These are phyloP conservation scores for Adansonia gregorii DNA, from an alignment of 441 rosid genomes.

Conservation along the genomic window DNA sequence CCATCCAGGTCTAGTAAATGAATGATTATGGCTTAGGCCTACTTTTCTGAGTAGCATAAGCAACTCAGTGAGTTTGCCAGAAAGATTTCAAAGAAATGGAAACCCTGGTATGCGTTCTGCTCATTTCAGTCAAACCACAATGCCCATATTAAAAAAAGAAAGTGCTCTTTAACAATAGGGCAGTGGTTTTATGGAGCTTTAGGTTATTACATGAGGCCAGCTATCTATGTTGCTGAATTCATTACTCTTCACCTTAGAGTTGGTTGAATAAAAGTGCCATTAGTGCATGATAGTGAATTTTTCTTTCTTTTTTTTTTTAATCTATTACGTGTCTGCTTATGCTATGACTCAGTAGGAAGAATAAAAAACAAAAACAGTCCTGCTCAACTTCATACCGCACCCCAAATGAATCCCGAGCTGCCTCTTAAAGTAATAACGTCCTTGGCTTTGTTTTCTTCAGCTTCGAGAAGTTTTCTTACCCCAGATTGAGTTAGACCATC, in stretches of 20 bases:
- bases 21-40: neutral
- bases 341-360: neutral
- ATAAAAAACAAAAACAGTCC: slow-evolving; percentile 2
- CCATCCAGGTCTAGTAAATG: neutral
- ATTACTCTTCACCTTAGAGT: neutral
- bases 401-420: slow-evolving; percentile 76
- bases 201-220: neutral
- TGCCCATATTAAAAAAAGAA: neutral
- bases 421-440: slow-evolving; percentile 62
- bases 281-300: neutral
- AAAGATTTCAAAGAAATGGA: slow-evolving; percentile 12
- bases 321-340: neutral
- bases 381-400: slow-evolving; percentile 64
- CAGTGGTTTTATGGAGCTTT: neutral
- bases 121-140: neutral
- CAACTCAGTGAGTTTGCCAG: neutral
- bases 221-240: neutral
- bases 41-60: slow-evolving; percentile 10
- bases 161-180: neutral
- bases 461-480: slow-evolving; percentile 58
- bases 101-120: neutral
- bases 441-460: slow-evolving; percentile 46
- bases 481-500: slow-evolving; percentile 77
- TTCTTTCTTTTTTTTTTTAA: neutral
- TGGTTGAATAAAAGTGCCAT: neutral